Evolutionary conservation across 2,329 filamentous ascomycete genomes (phyloP).

Genomic region (Hypoxylon sp.): DNA sequence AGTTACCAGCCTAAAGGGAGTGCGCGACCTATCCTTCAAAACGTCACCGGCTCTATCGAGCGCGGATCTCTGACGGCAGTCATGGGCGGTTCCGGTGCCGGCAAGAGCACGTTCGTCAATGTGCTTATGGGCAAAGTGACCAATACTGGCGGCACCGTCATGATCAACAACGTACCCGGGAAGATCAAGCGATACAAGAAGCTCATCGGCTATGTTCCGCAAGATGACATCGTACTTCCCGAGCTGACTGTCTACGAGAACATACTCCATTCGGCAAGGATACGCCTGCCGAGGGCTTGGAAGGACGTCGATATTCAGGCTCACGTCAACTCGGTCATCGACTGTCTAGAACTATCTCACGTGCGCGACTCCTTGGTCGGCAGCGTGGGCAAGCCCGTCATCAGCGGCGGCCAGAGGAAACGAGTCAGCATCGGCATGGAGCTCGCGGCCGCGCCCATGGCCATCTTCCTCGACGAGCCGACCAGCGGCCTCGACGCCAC

Average conservation of each 20-base stretch:
- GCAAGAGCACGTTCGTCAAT: constrained; percentile 71
- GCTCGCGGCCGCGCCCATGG: constrained; percentile 68
- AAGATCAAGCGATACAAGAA: constrained; percentile 67
- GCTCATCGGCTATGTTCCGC: constrained; percentile 71
- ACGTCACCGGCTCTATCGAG: constrained; percentile 67
- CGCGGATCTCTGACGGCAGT: constrained; percentile 67
- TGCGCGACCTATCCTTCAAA: constrained; percentile 61
- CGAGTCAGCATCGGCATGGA: constrained; percentile 71
- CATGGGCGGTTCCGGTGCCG: constrained; percentile 71
- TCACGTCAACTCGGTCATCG: constrained; percentile 69
- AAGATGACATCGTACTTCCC: constrained; percentile 70
- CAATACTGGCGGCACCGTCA: constrained; percentile 63
- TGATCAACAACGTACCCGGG: constrained; percentile 64
- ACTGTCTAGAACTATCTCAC: constrained; percentile 65
- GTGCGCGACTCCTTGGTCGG: constrained; percentile 66
- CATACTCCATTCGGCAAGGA: constrained; percentile 68
- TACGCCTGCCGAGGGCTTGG: constrained; percentile 66
- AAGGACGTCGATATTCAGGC: constrained; percentile 61
- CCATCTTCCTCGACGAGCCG: constrained; percentile 66
- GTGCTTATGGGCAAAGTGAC: constrained; percentile 70
- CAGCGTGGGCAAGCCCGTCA: constrained; percentile 62
- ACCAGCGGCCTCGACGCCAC: constrained; percentile 68
- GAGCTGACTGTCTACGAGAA: constrained; percentile 73
- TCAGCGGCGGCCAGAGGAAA: constrained; percentile 70
- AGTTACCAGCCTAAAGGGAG: constrained; percentile 61